Conservation (phyloP, 768 basidiomycete species). For the Amanita brunnescens region DNA sequence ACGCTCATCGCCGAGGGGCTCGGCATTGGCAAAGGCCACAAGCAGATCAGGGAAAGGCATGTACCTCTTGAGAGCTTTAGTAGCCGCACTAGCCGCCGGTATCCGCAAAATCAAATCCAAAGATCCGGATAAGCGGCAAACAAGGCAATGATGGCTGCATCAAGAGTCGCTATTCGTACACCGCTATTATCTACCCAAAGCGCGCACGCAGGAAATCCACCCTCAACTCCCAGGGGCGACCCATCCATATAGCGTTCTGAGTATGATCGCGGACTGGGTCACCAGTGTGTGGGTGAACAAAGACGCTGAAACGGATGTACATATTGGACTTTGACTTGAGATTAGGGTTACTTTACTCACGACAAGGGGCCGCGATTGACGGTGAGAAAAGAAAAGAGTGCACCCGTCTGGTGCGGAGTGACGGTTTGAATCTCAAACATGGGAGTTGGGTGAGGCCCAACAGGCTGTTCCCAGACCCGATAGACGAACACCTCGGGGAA, state of each 20-base stretch:
- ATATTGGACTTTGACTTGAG: too few relatives aligned
- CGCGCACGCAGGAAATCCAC: too few relatives aligned
- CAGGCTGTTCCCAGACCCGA: slow-evolving; percentile 50
- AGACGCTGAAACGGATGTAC: too few relatives aligned
- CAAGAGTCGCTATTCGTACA: too few relatives aligned
- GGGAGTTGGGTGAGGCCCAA: slow-evolving; percentile 60
- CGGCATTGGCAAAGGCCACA: slow-evolving; percentile 13
- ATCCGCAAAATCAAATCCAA: too few relatives aligned
- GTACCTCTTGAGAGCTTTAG: too few relatives aligned
- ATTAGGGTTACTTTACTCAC: too few relatives aligned
- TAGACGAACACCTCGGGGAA: slow-evolving; percentile 69
- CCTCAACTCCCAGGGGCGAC: slow-evolving; percentile 47
- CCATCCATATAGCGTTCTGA: slow-evolving; percentile 60
- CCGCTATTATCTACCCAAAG: too few relatives aligned
- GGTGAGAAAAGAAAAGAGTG: slow-evolving; percentile 58
- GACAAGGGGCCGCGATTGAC: slow-evolving; percentile 65
- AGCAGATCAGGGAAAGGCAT: slow-evolving; percentile 30
- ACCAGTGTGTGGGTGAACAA: slow-evolving; percentile 65
- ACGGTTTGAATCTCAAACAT: slow-evolving; percentile 71
- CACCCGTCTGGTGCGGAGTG: slow-evolving; percentile 59
- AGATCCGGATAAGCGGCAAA: too few relatives aligned
- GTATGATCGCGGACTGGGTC: slow-evolving; percentile 51
- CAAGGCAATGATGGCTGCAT: too few relatives aligned
- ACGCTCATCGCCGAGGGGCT: slow-evolving; percentile 32
- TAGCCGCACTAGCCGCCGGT: too few relatives aligned